Evolutionary conservation across 1,139 yeast species (phyloP), one percentile per base, ranked within the genome.

Genomic region (Yamadazyma friedrichii): DNA sequence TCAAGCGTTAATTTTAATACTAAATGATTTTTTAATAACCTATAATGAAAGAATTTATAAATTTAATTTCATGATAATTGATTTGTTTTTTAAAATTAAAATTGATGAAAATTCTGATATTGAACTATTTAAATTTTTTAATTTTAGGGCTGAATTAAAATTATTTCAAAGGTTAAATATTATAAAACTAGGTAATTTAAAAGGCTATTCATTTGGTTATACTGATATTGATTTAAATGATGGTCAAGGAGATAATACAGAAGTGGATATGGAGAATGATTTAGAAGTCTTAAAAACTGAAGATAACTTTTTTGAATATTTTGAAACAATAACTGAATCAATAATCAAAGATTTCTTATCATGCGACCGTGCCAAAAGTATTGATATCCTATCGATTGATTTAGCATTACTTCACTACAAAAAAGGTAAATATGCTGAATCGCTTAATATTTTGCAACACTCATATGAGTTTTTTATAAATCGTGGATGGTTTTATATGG

Each of bases 371-470:
- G 74, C 80, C 9, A 74, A 91, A 48, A 74, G 89, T 0, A 80
- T 86, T 9, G 93, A 86, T 53, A 70, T 84, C 6, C 65, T 93
- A 22, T 82, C 93, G 3, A 78, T 88, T n/a, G 97, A 93, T 49
- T 70, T 88, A 40, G 96, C 95, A 0, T 57, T 86, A 12, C 61
- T 88, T 16, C 80, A 84, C 37, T 85, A 77, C 55, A 81, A 80
- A 47, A 64, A 68, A 36, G 65, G 74, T 1, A 74, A 84, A 36
- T 84, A 80, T 50, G 70, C 71, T 31, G 75, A 76, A 35, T 86
- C 96, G 1, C 74, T 82, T 9, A 64, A 74, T 11, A 78, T 85
- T 8, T 65, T 91, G 9, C 79, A 80, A 36, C 78, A 81, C 16
- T 80, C 94, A 2, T 88, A 87, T 37, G 80, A 77, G 32, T 78